Base-by-base conservation (phyloP, 768 basidiomycete genomes). In the Termitomyces sp. region DNA sequence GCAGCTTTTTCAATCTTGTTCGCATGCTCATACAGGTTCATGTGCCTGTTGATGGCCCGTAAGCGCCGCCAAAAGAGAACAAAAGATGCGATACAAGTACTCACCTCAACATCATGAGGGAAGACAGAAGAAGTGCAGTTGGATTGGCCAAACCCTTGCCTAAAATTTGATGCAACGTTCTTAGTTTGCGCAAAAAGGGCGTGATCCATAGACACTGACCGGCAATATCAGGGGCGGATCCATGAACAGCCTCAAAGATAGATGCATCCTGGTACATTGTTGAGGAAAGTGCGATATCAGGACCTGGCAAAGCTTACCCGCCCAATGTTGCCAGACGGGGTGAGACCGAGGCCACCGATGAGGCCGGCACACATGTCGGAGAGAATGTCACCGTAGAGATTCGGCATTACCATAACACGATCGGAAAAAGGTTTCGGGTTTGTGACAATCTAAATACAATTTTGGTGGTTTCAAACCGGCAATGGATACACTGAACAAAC, bases 381-480 rank as follows among this genome's bases (percentile, higher is more conserved):
- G 62, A 97, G 78, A 69, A 97, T 97, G 72, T 95, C 95, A 69
- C 90, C 93, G 67, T 93, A 95, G 60, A 99, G 78, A 80, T 99
- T 99, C 54, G 97, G 97, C 95, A 98, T 98, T 64, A 99, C 97
- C 96, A 99, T 98, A 62, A 99, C 96, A 50, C 94, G 89, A 76
- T 97, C 95, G 37, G 92, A 82, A 78, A 87, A 99, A 7, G 97
- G 97, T 66, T 74, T 79, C 24, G 97, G 97, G 75, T 99, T 95
- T 70, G 92, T 90, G 33, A 93, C 92, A 67, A 98, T 83, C 87
- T 94, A 20, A 43, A 26, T 1, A 60, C 14, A 26, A 36, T 26
- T 22, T 53, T 1, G 37, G 22, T 57, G 33, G 57, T 45, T 32
- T 33, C 36, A 20, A 24, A 39, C 9, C 37, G 32, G 40, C 34